Conservation (phyloP, 108 stramenopile genomes). For the Skeletonema grethae region DNA sequence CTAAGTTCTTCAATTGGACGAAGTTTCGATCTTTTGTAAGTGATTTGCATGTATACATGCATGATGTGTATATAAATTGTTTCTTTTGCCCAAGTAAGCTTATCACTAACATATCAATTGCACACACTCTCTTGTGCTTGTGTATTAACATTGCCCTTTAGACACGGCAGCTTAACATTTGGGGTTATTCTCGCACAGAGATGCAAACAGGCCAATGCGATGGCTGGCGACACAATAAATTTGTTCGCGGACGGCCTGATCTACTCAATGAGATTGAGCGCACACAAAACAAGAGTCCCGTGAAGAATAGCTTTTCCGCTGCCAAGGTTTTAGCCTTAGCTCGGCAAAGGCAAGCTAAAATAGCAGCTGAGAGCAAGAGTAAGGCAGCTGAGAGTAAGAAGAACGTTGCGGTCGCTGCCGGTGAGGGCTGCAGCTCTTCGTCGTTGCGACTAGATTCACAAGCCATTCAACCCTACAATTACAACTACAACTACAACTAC, state of each 20-base stretch:
- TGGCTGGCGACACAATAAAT: not conserved
- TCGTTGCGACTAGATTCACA: no score
- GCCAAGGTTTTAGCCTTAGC: no score
- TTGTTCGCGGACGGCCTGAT: not conserved
- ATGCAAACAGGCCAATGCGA: not conserved
- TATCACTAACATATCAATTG: not conserved
- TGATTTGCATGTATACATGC: not conserved
- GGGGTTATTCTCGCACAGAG: not conserved
- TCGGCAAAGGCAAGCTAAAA: no score
- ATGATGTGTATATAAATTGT: not conserved
- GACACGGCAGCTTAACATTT: conserved; percentile 11
- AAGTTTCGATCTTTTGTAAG: conserved; percentile 10
- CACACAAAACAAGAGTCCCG: no score
- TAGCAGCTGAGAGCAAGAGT: no score
- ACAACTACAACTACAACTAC: no score
- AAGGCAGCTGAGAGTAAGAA: no score
- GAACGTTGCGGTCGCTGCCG: no score
- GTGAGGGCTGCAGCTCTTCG: no score
- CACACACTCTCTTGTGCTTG: no score
- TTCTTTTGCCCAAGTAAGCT: not conserved
- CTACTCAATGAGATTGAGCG: conserved; percentile 1
- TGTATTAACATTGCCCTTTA: not conserved
- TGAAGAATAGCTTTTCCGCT: no score
- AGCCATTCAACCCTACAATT: no score
- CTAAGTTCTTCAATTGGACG: conserved; percentile 19